phyloP scores from a whole-genome alignment of 2,329 filamentous ascomycete species.

The Neopestalotiopsis clavispora region DNA sequence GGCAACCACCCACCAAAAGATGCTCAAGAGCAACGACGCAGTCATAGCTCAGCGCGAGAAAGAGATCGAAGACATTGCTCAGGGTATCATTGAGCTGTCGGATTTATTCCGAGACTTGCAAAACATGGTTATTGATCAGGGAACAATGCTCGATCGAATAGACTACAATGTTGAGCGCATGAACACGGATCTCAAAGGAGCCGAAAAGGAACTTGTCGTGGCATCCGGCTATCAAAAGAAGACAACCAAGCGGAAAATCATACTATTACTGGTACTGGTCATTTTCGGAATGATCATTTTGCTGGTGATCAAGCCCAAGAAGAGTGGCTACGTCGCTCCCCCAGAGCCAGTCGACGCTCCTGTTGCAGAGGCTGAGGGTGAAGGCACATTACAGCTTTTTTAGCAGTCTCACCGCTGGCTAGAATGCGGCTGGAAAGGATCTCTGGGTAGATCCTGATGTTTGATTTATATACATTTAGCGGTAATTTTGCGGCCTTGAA shows the following conservation, averaged over 20 bases:
- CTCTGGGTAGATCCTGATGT: neutral
- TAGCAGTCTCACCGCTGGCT: neutral
- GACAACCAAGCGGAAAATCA: slow-evolving; percentile 89
- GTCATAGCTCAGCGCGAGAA: slow-evolving; percentile 90
- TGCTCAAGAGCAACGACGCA: slow-evolving; percentile 77
- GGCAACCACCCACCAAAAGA: slow-evolving; percentile 66
- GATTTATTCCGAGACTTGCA: slow-evolving; percentile 97
- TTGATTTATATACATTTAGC: slow-evolving; percentile 13
- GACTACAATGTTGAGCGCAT: slow-evolving; percentile 98
- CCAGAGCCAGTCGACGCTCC: slow-evolving; percentile 13
- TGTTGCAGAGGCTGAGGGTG: slow-evolving; percentile 15
- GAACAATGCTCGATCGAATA: slow-evolving; percentile 89
- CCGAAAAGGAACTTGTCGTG: slow-evolving; percentile 88
- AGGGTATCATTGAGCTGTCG: slow-evolving; percentile 95
- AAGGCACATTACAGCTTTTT: neutral
- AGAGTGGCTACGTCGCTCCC: slow-evolving; percentile 28
- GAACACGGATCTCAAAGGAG: slow-evolving; percentile 89
- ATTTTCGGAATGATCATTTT: slow-evolving; percentile 88
- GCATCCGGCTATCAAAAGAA: slow-evolving; percentile 88
- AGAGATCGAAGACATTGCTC: slow-evolving; percentile 97
- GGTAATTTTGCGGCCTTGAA: slow-evolving; percentile 7
- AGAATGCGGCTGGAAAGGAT: neutral
- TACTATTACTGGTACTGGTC: slow-evolving; percentile 83
- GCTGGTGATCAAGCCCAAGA: slow-evolving; percentile 79
- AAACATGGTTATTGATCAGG: slow-evolving; percentile 92